Conservation (phyloP, 345 rosid species). For the Mercurialis annua region DNA sequence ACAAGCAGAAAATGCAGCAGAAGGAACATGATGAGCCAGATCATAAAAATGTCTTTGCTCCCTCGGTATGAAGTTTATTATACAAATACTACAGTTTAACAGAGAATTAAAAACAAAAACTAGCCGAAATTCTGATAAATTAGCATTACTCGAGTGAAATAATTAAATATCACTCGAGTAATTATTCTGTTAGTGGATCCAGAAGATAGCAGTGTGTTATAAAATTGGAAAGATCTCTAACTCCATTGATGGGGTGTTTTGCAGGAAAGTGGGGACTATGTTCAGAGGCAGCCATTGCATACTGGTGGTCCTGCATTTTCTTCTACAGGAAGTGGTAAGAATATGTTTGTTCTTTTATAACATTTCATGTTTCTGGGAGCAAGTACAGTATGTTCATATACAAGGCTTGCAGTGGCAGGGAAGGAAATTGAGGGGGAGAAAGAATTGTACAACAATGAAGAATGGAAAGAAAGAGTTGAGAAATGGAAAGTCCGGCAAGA, state of each 20-base stretch:
- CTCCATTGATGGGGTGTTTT: constrained; percentile 1
- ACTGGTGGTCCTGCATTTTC: constrained; percentile 58
- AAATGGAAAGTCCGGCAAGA: constrained; percentile 92
- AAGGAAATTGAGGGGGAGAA: constrained; percentile 77
- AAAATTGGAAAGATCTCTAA: not conserved
- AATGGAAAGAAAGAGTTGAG: constrained; percentile 93
- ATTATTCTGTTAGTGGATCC: not conserved
- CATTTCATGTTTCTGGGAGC: no score
- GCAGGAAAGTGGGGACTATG: constrained; percentile 70
- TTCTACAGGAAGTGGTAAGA: constrained; percentile 72
- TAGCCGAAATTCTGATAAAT: no score
- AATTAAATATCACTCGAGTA: no score
- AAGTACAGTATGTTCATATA: no score
- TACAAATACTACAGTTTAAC: no score
- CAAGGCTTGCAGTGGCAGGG: constrained; percentile 41
- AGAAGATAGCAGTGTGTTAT: not conserved
- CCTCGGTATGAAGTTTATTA: constrained; percentile 51
- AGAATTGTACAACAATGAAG: constrained; percentile 61
- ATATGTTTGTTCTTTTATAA: not conserved
- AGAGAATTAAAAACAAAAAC: no score
- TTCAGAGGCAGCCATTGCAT: constrained; percentile 43
- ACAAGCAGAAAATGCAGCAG: constrained; percentile 8
- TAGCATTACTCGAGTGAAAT: no score
- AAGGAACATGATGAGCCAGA: constrained; percentile 34
- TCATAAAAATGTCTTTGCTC: constrained; percentile 24